Base-by-base conservation (phyloP, 345 rosid species). In the Kernera saxatilis region DNA sequence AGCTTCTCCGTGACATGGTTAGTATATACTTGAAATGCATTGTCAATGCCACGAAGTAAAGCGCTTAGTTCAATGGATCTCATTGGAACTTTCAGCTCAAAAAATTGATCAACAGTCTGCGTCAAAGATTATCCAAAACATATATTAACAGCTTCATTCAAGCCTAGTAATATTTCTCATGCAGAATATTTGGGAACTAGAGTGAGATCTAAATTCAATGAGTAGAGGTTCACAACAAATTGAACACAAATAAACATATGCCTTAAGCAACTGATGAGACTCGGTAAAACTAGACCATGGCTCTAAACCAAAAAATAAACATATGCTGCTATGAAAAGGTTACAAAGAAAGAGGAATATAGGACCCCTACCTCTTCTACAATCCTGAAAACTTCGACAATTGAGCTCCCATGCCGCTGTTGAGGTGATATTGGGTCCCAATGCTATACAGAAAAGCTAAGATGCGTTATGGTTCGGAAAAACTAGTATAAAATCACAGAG, bases 101-200 rank as follows among this genome's bases (percentile, higher is more conserved):
- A 88, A 81, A 94, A 91, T 18, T 94, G 99, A 84, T 94, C 97
- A 46, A 94, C 95, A 19, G 99, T 94, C 99, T 94, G 95, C 84
- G 82, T 39, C 69, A 76, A 77, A 70, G 57, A 53, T 73, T 62
- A 68, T 39, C 21, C 67, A 32, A 19, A 60, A 37, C 45, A 37
- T 45, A 45, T 49, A 56, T 39, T 32, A 64, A 64, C 35, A 51
- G 44, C 59, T 65, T 50, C 48, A 41, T 14, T 23, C 41, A 60
- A 68, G 50, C 39, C 43, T 41, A 23, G 12, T 50, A 67, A 43
- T 60, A 35, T 26, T 53, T 35, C 49, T 60, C 14, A 53, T 17
- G 43, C 15, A 25, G 5, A 25, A 17, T 10, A 25, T 32, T 19
- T 33, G 33, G 21, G 58, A 33, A 26, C 58, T 35, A 64, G 13